A percentile compares a stretch with the other conserved stretches of the same genome.
Evolutionary conservation across 352 stramenopile species (phyloP).

Genomic region (Globisporangium emineosum): DNA sequence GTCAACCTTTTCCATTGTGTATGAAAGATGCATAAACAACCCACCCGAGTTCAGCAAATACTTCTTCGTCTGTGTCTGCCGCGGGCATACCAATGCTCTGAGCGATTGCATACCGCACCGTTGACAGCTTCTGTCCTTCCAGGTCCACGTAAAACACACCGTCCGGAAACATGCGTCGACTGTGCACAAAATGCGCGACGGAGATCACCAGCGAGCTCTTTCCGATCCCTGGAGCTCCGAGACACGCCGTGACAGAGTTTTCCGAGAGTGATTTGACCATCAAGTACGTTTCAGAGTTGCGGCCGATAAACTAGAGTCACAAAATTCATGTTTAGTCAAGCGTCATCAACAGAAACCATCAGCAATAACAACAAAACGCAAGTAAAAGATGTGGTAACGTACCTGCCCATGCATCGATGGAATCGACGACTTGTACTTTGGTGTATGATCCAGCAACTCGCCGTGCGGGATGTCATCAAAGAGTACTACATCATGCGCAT

Average conservation of each 20-base stretch:
- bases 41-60: slow-evolving; percentile 69
- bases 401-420: slow-evolving; percentile 78
- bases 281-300: slow-evolving; percentile 75
- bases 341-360: background rate
- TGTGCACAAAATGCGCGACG: slow-evolving; percentile 76
- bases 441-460: slow-evolving; percentile 58
- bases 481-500: slow-evolving; percentile 63
- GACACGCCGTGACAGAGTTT: slow-evolving; percentile 72
- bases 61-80: slow-evolving; percentile 71
- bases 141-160: slow-evolving; percentile 84
- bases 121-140: slow-evolving; percentile 76
- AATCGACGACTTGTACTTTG: slow-evolving; percentile 67
- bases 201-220: slow-evolving; percentile 84
- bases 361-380: background rate
- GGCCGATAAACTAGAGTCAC: slow-evolving; percentile 58
- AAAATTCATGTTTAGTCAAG: background rate
- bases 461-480: slow-evolving; percentile 68
- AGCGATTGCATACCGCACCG: slow-evolving; percentile 77
- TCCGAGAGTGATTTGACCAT: slow-evolving; percentile 72
- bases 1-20: background rate
- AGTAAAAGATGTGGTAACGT: background rate
- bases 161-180: slow-evolving; percentile 72
- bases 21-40: background rate
- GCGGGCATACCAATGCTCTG: slow-evolving; percentile 75
- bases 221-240: slow-evolving; percentile 72